Percentiles rank a stretch among this genome's conserved stretches.
Evolutionary conservation across 2,329 filamentous ascomycete species (phyloP).

Genomic region (Penicillium corylophilum): DNA sequence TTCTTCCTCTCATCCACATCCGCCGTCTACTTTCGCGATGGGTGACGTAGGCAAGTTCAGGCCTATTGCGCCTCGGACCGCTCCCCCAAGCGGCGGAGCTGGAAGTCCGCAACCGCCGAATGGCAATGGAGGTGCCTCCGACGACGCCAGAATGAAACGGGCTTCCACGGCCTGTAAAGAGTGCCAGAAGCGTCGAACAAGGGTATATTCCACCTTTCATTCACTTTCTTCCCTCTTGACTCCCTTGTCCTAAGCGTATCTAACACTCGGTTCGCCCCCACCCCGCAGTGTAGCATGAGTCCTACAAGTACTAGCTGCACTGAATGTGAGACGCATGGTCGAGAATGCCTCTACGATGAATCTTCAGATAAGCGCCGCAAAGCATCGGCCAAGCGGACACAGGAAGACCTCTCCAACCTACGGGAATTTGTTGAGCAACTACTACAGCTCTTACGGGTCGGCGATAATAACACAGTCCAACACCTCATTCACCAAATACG

Average conservation of each 20-base stretch:
- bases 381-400: constrained; percentile 27
- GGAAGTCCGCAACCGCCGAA: constrained; percentile 18
- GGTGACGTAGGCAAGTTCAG: constrained; percentile 30
- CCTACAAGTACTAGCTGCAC: constrained; percentile 24
- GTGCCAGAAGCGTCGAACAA: constrained; percentile 39
- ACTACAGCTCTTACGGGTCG: constrained; percentile 25
- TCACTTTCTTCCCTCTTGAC: not conserved
- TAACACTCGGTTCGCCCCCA: constrained; percentile 11
- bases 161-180: constrained; percentile 40
- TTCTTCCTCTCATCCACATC: not conserved
- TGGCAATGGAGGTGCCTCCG: constrained; percentile 14
- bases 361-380: constrained; percentile 39
- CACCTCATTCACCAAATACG: constrained; percentile 29
- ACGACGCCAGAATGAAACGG: constrained; percentile 35
- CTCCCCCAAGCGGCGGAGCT: constrained; percentile 10
- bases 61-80: constrained; percentile 33
- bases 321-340: constrained; percentile 34
- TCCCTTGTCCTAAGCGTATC: not conserved
- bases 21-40: constrained; percentile 20
- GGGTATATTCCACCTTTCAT: constrained; percentile 26
- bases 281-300: constrained; percentile 29
- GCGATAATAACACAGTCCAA: constrained; percentile 20
- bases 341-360: constrained; percentile 37
- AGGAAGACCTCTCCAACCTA: constrained; percentile 32
- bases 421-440: constrained; percentile 29